phyloP scores from a whole-genome alignment of 116 monocot species.

The Papilionanthe hybrid region DNA sequence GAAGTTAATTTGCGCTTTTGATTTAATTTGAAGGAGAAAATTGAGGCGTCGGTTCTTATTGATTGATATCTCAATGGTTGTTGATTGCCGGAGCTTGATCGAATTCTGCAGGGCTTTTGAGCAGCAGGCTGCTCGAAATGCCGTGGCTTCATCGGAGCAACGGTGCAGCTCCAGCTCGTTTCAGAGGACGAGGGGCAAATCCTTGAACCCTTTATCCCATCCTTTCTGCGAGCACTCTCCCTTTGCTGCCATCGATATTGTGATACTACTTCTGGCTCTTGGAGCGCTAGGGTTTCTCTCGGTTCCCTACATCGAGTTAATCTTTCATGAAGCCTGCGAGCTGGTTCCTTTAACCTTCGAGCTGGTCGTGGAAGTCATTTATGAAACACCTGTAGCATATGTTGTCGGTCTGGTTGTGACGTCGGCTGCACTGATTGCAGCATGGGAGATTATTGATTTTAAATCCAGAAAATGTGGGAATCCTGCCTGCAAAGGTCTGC shows the following conservation, averaged over 20 bases:
- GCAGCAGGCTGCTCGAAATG: slow-evolving; percentile 26
- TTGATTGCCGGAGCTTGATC: slow-evolving; percentile 88
- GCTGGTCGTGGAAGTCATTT: slow-evolving; percentile 18
- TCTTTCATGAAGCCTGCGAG: slow-evolving; percentile 16
- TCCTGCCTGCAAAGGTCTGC: slow-evolving; percentile 58
- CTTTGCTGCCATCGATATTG: slow-evolving; percentile 55
- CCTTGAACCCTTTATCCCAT: slow-evolving; percentile 47
- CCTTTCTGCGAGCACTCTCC: slow-evolving; percentile 74
- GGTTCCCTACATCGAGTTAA: slow-evolving; percentile 47
- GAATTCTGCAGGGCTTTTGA: slow-evolving; percentile 84
- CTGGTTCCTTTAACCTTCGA: slow-evolving; percentile 10
- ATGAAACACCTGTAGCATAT: slow-evolving; percentile 39
- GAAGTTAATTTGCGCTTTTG: background rate
- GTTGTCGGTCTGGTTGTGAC: slow-evolving; percentile 26
- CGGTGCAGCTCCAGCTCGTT: background rate
- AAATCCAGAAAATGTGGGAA: slow-evolving; percentile 63
- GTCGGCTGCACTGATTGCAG: slow-evolving; percentile 18
- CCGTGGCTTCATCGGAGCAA: slow-evolving; percentile 8
- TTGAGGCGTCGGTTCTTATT: background rate
- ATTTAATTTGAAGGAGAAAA: background rate
- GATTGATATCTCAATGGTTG: slow-evolving; percentile 12
- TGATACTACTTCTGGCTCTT: slow-evolving; percentile 51
- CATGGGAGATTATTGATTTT: slow-evolving; percentile 41
- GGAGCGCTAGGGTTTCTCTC: slow-evolving; percentile 48
- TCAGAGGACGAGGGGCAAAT: slow-evolving; percentile 24